Base-by-base conservation (phyloP, 441 rosid genomes). In the Capsella rubella region DNA sequence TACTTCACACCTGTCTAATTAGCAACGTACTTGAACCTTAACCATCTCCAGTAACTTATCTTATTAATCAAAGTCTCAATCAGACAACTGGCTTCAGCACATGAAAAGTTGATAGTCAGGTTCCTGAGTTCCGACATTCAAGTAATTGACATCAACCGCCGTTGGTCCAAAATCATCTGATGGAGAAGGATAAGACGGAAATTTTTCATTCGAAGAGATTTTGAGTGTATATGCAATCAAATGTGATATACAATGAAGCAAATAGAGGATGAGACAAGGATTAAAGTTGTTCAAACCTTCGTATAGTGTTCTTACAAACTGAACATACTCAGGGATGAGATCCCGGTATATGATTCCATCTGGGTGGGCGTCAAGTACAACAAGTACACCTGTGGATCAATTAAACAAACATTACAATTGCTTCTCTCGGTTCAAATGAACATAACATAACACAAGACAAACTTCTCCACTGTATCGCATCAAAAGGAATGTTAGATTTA, bases 311-410 rank as follows among this genome's bases (percentile, higher is more conserved):
- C 97, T 87, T 1, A 62, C 95, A 50, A 82, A 54, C 9, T 83
- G 54, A 45, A 87, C 95, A 50, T 94, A 94, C 39, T 84, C 84
- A 28, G 97, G 93, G 58, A 94, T 80, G 76, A 94, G 76, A 83
- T 94, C 98, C 81, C 85, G 79, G 66, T 82, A 91, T 72, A 91
- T 86, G 66, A 91, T 85, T 81, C 98, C 97, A 42, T 73, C 91
- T 0, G 97, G 97, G 52, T 50, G 85, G 9, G 98, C 97, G 83
- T 94, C 96, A 78, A 91, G 77, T 73, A 87, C 96, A 62, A 94
- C 91, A 64, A 94, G 84, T 53, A 86, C 93, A 35, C 98, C 97
- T 94, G 65, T 18, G 64, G 55, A 54, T 63, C 74, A 55, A 60
- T 47, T 16, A 55, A 27, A 67, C 54, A 3, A 3, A 32, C 27